A percentile compares a stretch with the other conserved stretches of the same genome.
Conservation (phyloP, 75 land plant species). For the Pseudotsuga menziesii region DNA sequence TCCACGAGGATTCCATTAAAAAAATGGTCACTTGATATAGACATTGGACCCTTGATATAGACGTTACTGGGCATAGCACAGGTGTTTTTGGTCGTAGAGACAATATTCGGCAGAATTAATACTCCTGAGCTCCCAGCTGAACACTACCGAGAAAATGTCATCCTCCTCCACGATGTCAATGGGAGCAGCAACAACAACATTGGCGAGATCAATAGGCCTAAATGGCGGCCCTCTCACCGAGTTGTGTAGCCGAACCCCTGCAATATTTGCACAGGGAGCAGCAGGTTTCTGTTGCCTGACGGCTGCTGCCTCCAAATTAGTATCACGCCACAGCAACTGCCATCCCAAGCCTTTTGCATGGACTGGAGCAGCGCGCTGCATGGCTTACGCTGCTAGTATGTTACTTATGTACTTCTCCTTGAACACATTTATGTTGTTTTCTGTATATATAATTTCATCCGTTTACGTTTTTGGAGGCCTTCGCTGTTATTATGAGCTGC, state of each 20-base stretch:
- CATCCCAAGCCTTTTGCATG: conserved; percentile 5
- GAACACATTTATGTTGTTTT: background rate
- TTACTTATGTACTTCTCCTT: background rate
- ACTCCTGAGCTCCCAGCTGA: too few relatives aligned
- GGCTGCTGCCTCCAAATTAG: conserved; percentile 1
- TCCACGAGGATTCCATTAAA: too few relatives aligned
- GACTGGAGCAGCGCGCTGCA: conserved; percentile 7
- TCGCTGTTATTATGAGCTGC: background rate
- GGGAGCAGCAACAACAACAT: background rate
- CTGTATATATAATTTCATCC: background rate
- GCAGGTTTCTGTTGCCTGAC: background rate
- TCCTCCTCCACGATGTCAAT: too few relatives aligned
- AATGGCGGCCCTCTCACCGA: background rate
- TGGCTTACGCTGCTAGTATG: conserved; percentile 8
- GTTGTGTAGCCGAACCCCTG: background rate
- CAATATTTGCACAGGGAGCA: background rate
- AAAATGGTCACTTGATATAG: too few relatives aligned
- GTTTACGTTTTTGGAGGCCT: too few relatives aligned
- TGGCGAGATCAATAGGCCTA: background rate
- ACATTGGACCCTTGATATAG: too few relatives aligned
- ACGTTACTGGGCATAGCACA: too few relatives aligned
- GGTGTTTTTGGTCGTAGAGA: too few relatives aligned
- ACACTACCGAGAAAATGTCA: too few relatives aligned
- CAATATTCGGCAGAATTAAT: too few relatives aligned
- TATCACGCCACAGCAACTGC: background rate